These are phyloP conservation scores for Pisolithus orientalis DNA, from an alignment of 768 basidiomycete genomes.

Conservation along the genomic window DNA sequence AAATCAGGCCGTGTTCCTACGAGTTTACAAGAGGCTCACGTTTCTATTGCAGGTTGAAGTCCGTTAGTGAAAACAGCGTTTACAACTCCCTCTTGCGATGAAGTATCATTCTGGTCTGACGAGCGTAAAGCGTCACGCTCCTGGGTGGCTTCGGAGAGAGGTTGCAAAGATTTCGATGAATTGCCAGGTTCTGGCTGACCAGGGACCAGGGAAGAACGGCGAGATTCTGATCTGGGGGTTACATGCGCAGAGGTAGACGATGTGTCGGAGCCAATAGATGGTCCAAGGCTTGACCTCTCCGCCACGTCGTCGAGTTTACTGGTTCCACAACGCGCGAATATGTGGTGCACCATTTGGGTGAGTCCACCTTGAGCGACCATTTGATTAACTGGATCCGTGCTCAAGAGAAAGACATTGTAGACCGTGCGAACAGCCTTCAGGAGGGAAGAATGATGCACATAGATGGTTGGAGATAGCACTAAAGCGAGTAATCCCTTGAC, in stretches of 20 bases:
- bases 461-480: constrained; percentile 77
- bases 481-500: constrained; percentile 91
- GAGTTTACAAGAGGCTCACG: constrained; percentile 12
- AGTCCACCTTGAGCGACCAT: constrained; percentile 97
- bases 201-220: constrained; percentile 6
- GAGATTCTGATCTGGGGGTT: constrained; percentile 6
- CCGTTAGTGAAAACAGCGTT: background rate
- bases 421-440: constrained; percentile 96
- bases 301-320: constrained; percentile 15
- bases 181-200: constrained; percentile 2
- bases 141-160: constrained; percentile 2
- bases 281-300: constrained; percentile 10
- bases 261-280: constrained; percentile 20
- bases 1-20: constrained; percentile 1
- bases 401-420: constrained; percentile 95
- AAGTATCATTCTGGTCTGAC: constrained; percentile 1
- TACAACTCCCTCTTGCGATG: background rate
- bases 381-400: constrained; percentile 86
- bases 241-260: constrained; percentile 6
- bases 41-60: constrained; percentile 9
- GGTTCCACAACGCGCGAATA: constrained; percentile 76
- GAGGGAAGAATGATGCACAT: constrained; percentile 93
- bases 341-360: constrained; percentile 96
- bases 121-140: background rate
- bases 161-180: background rate